Conservation (phyloP, 176 grass and related monocot genomes). For the Bothriochloa decipiens region DNA sequence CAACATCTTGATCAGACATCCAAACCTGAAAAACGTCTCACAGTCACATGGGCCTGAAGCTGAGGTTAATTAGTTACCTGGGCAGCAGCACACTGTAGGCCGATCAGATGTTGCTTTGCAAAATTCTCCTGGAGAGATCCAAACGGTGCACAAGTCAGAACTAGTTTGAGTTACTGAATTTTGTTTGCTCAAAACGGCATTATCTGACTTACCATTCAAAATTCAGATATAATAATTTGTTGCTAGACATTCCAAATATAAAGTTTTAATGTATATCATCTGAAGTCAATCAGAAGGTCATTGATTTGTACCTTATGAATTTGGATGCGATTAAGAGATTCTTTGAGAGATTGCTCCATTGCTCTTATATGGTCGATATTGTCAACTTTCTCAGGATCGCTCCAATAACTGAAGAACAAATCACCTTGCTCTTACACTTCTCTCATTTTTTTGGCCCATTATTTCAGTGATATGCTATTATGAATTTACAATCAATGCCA, state of each 20-base stretch:
- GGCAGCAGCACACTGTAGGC: conserved; percentile 59
- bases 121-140: conserved; percentile 55
- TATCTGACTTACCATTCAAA: background rate
- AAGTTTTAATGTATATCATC: background rate
- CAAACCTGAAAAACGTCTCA: background rate
- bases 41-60: background rate
- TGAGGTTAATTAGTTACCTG: conserved; percentile 51
- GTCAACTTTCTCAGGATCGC: conserved; percentile 63
- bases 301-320: conserved; percentile 54
- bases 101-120: conserved; percentile 65
- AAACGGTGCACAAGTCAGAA: conserved; percentile 26
- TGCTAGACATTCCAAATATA: background rate
- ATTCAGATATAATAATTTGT: conserved; percentile 3
- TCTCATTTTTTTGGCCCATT: background rate
- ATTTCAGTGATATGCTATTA: background rate
- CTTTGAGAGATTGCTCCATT: conserved; percentile 79
- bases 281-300: conserved; percentile 11
- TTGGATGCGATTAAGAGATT: conserved; percentile 60
- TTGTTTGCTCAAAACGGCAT: background rate
- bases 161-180: background rate
- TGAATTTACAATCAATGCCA: conserved; percentile 44
- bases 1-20: conserved; percentile 17
- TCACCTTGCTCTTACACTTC: conserved; percentile 21
- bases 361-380: conserved; percentile 73
- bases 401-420: conserved; percentile 73